Conservation (phyloP, 805 yeast genomes). For the Zygotorulaspora chibaensis region DNA sequence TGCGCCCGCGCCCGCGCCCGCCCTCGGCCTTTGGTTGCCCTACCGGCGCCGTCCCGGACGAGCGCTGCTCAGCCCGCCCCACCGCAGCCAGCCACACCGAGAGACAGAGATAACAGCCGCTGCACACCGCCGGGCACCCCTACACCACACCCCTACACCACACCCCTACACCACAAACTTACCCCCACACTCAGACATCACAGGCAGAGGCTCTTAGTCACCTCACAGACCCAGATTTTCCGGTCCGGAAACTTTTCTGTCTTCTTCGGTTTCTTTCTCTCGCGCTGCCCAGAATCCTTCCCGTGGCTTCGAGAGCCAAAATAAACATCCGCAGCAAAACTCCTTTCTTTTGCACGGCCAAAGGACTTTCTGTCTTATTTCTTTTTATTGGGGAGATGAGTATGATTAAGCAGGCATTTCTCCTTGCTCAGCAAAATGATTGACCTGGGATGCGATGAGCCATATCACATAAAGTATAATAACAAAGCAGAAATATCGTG, state of each 20-base stretch:
- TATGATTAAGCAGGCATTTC: not conserved
- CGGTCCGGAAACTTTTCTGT: constrained; percentile 4
- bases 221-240: constrained; percentile 1
- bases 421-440: constrained; percentile 1
- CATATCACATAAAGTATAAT: constrained; percentile 5
- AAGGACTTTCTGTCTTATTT: no score
- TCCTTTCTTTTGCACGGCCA: not conserved
- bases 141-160: not conserved
- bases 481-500: not conserved
- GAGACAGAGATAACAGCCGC: not conserved
- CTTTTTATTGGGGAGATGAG: not conserved
- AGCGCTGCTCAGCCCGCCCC: not conserved
- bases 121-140: not conserved
- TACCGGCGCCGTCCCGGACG: constrained; percentile 1
- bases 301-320: not conserved
- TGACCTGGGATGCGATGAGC: constrained; percentile 8
- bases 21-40: constrained; percentile 3
- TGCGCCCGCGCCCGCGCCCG: constrained; percentile 3
- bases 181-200: not conserved
- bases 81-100: not conserved
- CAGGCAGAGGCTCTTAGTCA: not conserved
- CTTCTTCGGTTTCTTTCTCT: constrained; percentile 7
- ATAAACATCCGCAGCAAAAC: constrained; percentile 5
- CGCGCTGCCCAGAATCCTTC: no score
- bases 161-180: not conserved